Percentiles rank a stretch among this genome's conserved stretches.
Evolutionary conservation across 768 basidiomycete genomes (phyloP).

Genomic region (Phanerochaete carnosa): DNA sequence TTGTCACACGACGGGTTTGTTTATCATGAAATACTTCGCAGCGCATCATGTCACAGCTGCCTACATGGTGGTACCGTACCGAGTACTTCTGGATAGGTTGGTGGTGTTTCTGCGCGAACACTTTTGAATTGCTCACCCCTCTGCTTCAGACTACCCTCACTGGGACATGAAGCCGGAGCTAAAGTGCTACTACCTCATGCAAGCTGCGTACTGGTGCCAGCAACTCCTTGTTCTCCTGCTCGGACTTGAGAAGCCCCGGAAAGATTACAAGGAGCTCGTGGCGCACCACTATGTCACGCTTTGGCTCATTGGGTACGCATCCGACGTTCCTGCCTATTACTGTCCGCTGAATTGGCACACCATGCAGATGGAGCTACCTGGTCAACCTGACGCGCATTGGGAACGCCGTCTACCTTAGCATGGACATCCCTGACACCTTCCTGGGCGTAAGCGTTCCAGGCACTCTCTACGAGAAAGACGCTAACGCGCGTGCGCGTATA

Average conservation of each 20-base stretch:
- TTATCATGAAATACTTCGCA: conserved; percentile 24
- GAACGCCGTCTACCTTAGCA: conserved; percentile 89
- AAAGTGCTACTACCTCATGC: conserved; percentile 93
- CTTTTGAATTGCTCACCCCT: neutral
- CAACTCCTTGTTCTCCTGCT: conserved; percentile 85
- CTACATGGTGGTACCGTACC: conserved; percentile 85
- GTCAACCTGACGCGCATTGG: conserved; percentile 84
- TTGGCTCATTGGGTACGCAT: conserved; percentile 82
- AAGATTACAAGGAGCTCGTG: conserved; percentile 85
- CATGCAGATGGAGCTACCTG: conserved; percentile 75
- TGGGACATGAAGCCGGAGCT: conserved; percentile 83
- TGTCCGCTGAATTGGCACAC: neutral
- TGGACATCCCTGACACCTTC: conserved; percentile 93
- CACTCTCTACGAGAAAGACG: neutral
- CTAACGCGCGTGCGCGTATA: conserved; percentile 25
- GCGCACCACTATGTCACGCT: conserved; percentile 91
- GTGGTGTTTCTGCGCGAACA: conserved; percentile 9
- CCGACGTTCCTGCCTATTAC: neutral
- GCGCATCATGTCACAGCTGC: conserved; percentile 80
- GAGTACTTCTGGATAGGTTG: conserved; percentile 81
- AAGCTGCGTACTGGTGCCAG: conserved; percentile 92
- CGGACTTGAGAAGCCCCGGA: conserved; percentile 90
- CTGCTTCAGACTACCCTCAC: conserved; percentile 71
- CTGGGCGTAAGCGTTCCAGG: conserved; percentile 59
- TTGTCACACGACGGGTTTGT: neutral